Evolutionary conservation across 257 asterid species (phyloP).

Genomic region (Jaltomata sinuosa): DNA sequence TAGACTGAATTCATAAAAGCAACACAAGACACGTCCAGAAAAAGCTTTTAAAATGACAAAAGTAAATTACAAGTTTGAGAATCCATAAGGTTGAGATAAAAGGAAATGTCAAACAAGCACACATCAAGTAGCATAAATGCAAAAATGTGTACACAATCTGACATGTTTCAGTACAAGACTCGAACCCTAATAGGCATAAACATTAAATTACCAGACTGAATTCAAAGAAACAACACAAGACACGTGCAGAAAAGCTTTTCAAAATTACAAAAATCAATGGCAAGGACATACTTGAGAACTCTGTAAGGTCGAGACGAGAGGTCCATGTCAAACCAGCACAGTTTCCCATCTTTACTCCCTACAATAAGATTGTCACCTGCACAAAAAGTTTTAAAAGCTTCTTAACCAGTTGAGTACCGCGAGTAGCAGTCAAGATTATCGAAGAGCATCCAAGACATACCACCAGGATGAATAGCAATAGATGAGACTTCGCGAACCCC

Average conservation of each 20-base stretch:
- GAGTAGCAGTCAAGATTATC: neutral
- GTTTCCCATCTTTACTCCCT: conserved; percentile 94
- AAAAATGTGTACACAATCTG: neutral
- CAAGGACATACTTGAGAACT: conserved; percentile 61
- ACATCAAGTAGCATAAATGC: conserved; percentile 1
- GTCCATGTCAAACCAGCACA: conserved; percentile 99
- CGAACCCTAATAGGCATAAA: neutral
- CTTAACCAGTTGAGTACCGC: neutral
- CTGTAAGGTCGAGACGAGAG: conserved; percentile 86
- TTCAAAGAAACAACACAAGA: neutral
- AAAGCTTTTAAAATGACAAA: neutral
- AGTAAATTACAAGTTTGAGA: conserved; percentile 26
- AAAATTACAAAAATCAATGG: neutral
- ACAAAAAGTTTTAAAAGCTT: conserved; percentile 1
- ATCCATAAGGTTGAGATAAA: conserved; percentile 66
- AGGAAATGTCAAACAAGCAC: conserved; percentile 98
- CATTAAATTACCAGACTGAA: neutral
- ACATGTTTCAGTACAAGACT: neutral
- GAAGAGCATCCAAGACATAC: conserved; percentile 24
- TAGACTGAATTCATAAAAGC: neutral
- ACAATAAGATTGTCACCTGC: conserved; percentile 89
- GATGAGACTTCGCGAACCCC: conserved; percentile 89
- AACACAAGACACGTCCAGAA: neutral
- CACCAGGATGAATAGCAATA: conserved; percentile 83
- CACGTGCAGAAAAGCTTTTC: neutral